These are phyloP conservation scores for Wickerhamomyces hampshirensis DNA, from an alignment of 805 yeast species.

Conservation along the genomic window DNA sequence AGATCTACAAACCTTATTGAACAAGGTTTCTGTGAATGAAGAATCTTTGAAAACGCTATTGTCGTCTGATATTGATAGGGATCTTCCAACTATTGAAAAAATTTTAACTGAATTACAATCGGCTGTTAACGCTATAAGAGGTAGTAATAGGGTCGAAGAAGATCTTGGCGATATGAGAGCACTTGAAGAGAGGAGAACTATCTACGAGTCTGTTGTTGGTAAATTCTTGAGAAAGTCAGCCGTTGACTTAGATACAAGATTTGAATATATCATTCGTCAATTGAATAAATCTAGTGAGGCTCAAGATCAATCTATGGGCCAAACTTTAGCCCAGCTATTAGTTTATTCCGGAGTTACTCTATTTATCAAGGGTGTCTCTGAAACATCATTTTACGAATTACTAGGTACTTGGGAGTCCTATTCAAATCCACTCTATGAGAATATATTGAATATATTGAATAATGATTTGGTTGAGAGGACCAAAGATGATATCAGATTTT, in stretches of 20 bases:
- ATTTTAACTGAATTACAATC: slow-evolving; percentile 52
- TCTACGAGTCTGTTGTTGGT: slow-evolving; percentile 51
- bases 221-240: slow-evolving; percentile 46
- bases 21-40: slow-evolving; percentile 64
- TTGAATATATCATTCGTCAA: slow-evolving; percentile 25
- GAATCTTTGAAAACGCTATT: slow-evolving; percentile 44
- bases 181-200: slow-evolving; percentile 55
- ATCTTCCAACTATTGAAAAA: slow-evolving; percentile 46
- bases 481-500: slow-evolving; percentile 13
- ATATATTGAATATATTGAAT: slow-evolving; percentile 26
- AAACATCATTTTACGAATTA: slow-evolving; percentile 39
- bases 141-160: slow-evolving; percentile 35
- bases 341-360: slow-evolving; percentile 45
- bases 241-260: slow-evolving; percentile 36
- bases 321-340: slow-evolving; percentile 32
- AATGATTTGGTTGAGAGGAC: slow-evolving; percentile 21
- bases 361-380: slow-evolving; percentile 56
- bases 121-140: slow-evolving; percentile 62
- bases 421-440: slow-evolving; percentile 32
- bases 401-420: slow-evolving; percentile 35
- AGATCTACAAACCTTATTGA: slow-evolving; percentile 62
- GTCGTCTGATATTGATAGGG: slow-evolving; percentile 43
- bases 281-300: slow-evolving; percentile 28
- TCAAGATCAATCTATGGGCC: slow-evolving; percentile 8
- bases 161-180: slow-evolving; percentile 65